Base-by-base conservation (phyloP, 805 yeast species). In the Saturnispora zaruensis region DNA sequence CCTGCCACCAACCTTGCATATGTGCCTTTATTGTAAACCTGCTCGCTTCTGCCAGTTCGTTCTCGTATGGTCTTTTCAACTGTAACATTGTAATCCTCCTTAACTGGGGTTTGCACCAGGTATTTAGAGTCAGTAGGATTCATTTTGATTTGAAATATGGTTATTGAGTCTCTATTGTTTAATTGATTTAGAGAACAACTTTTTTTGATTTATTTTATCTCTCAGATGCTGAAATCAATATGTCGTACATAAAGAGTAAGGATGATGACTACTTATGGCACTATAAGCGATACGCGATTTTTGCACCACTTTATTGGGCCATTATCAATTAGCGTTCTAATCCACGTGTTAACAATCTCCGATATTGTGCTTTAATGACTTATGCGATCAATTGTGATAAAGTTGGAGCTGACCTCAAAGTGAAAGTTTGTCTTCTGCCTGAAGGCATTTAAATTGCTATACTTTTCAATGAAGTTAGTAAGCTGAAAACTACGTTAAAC, bases 1-100 rank as follows among this genome's bases (percentile, higher is more conserved):
- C 99, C 99, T 4, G 98, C 96, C 7, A 93, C 97, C 56, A 93
- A 65, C 36, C 99, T 72, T 1, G 96, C 88, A 2, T 95, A 95
- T 0, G 81, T 73, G 1, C 63, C 51, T 53, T 73, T 55, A 55
- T 82, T 70, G 70, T 84, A 78, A 53, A 81, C 69, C 59, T 82
- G 88, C 57, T 76, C 71, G 20, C 66, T 71, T 44, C 88, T 64
- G 2, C 89, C 89, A 6, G 69, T 75, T 45, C 87, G 66, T 14
- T 83, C 67, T 4, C 45, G 53, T 4, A 51, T 57, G 2, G 71
- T 61, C 50, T 65, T 67, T 6, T 45, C 53, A 46, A 70, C 65
- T 13, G 30, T 23, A 16, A 55, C 54, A 14, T 42, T 32, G 23
- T 26, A 32, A 23, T 51, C 56, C 6, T 52, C 51, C 11, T 47